Evolutionary conservation across 1,284 basidiomycete species (phyloP), one percentile per base, ranked within the genome.

Genomic region (Vanrija sp.): DNA sequence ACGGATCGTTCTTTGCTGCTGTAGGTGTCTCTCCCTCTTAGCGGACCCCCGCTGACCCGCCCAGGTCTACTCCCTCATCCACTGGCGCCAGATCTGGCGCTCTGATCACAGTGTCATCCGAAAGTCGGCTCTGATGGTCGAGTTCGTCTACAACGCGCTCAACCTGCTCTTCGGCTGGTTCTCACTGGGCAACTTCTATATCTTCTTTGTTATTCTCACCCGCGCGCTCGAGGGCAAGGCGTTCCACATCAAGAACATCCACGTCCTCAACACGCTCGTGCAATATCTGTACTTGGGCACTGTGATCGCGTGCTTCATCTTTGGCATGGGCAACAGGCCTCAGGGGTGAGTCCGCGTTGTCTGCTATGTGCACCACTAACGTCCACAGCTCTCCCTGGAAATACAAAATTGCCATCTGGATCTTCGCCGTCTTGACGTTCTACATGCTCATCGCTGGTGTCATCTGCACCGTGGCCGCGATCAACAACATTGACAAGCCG

Each of bases 271-370:
- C 61, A 62, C 52, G 18, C 57, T 53, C 20, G 55, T 52, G 31
- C 73, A 97, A 85, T 97, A 93, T 71, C 76, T 86, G 27, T 87
- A 96, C 80, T 83, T 86, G 3, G 89, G 88, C 3, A 83, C 91
- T 36, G 82, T 97, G 16, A 82, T 94, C 16, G 86, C 88, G 0
- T 89, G 86, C 64, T 97, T 98, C 80, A 80, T 98, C 18, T 89
- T 98, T 72, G 89, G 91, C 0, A 94, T 98, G 88, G 95, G 96
- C 5, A 98, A 98, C 73, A 86, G 92, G 59, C 95, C 95, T 1
- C 84, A 86, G 75, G 87, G 89, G 83, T 89, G 69, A 61, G 84
- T 72, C n/a, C 7, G 25, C 6, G 7, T 7, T 7, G 25, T 8
- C 25, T 3, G 6, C 14, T n/a, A 7, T 43, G 19, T 2, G 42